Base-by-base conservation (phyloP, 1,139 yeast genomes). In the Saccharomyces hybrid region DNA sequence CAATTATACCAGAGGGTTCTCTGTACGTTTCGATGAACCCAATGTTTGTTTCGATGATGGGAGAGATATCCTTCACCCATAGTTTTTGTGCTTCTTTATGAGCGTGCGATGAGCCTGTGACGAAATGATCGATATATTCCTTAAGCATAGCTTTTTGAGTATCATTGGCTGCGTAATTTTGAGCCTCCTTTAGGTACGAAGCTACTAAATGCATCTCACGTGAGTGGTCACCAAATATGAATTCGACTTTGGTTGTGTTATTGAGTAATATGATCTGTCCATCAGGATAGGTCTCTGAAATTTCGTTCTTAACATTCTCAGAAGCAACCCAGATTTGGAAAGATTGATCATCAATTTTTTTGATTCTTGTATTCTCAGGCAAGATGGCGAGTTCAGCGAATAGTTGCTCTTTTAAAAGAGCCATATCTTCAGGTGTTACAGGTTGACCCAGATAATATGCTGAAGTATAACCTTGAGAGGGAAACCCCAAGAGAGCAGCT, bases 21-120 rank as follows among this genome's bases (percentile, higher is more conserved):
- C 97, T 79, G 72, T 89, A 89, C 31, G 96, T 88, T 73, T 89
- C 97, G 64, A 89, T 88, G 68, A 88, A 89, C 0, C 97, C 97
- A 63, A 88, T 81, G 67, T 89, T 88, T 49, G 93, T 83, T 71
- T 89, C 97, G 27, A 89, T 91, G 41, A 75, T 75, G 13, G 97
- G 97, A 6, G 88, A 85, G 53, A 87, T 72, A 68, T 89, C 96
- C 67, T 87, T 86, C 56, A 89, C 95, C 96, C 97, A 89, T 60
- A 80, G 78, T 56, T 84, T 81, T 71, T 89, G 97, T 0, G 96
- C 86, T 55, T 85, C 80, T 67, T 87, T 86, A 71, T 89, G 96
- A 14, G 91, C 88, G 58, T 84, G 81, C 83, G 88, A 84, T 6
- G 93, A 84, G 31, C 97, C 97, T 8, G 93, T 83, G 61, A 77